phyloP scores from a whole-genome alignment of 2,329 filamentous ascomycete genomes.

The Aphanocladium album region DNA sequence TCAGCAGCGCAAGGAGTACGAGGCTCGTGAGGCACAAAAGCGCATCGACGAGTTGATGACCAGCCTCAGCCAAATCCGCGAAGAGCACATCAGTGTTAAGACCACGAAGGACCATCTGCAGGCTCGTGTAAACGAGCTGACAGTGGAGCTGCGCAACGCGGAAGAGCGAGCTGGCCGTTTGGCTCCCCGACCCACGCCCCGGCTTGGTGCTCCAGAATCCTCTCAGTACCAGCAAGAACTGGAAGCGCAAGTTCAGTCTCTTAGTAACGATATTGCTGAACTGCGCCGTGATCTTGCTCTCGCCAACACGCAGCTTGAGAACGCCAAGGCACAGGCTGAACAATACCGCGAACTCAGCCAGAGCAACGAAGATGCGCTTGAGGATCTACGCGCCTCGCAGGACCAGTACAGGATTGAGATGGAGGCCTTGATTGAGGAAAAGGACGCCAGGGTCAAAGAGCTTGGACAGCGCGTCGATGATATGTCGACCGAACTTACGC shows the following conservation, averaged over 20 bases:
- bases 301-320: conserved; percentile 73
- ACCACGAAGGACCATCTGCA: conserved; percentile 88
- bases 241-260: conserved; percentile 67
- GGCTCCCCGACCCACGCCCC: conserved; percentile 69
- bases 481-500: conserved; percentile 73
- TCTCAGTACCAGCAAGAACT: conserved; percentile 43
- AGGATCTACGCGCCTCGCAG: conserved; percentile 71
- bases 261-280: conserved; percentile 78
- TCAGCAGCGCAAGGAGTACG: conserved; percentile 80
- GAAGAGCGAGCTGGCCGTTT: conserved; percentile 81
- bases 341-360: conserved; percentile 87
- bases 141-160: conserved; percentile 79
- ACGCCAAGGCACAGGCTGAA: conserved; percentile 73
- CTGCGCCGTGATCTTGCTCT: conserved; percentile 84
- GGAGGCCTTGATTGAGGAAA: conserved; percentile 68
- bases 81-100: conserved; percentile 81
- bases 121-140: conserved; percentile 79
- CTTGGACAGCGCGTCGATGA: conserved; percentile 80
- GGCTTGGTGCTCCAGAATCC: conserved; percentile 43
- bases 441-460: conserved; percentile 74
- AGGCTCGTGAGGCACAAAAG: conserved; percentile 81
- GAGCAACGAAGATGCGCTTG: conserved; percentile 78
- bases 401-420: conserved; percentile 87
- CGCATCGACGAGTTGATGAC: conserved; percentile 87
- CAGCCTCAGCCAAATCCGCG: conserved; percentile 72